Evolutionary conservation across 257 asterid genomes (phyloP).

Genomic region (Ilex asprella): DNA sequence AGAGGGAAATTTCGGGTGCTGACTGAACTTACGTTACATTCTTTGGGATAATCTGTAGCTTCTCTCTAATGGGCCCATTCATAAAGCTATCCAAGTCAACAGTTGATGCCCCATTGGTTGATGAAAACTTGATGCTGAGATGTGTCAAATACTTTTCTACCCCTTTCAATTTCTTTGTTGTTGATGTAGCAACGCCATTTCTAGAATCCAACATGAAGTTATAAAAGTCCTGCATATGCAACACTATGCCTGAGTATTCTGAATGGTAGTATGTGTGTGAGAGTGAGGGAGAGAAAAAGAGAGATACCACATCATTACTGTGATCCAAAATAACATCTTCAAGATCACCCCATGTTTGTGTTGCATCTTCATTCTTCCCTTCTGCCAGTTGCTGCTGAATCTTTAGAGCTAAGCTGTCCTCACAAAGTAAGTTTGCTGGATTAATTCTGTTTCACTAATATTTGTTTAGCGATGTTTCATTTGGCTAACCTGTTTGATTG

Average conservation of each 20-base stretch:
- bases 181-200: background rate
- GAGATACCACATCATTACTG: background rate
- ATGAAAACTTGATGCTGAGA: background rate
- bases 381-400: background rate
- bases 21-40: background rate
- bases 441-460: too few species aligned
- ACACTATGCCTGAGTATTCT: too few species aligned
- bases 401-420: background rate
- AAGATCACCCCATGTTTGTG: background rate
- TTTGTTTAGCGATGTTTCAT: background rate
- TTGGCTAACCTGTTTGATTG: background rate
- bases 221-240: background rate
- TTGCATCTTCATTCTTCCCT: background rate
- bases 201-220: background rate
- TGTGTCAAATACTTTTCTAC: background rate
- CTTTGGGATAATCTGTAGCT: background rate
- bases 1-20: too few species aligned
- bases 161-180: background rate
- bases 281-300: background rate
- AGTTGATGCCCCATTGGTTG: background rate
- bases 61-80: background rate
- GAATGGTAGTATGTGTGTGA: background rate
- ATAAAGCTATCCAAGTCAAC: background rate
- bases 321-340: background rate
- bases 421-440: background rate